Base-by-base conservation (phyloP, 1,139 yeast species). In the Scheffersomyces segobiensis region DNA sequence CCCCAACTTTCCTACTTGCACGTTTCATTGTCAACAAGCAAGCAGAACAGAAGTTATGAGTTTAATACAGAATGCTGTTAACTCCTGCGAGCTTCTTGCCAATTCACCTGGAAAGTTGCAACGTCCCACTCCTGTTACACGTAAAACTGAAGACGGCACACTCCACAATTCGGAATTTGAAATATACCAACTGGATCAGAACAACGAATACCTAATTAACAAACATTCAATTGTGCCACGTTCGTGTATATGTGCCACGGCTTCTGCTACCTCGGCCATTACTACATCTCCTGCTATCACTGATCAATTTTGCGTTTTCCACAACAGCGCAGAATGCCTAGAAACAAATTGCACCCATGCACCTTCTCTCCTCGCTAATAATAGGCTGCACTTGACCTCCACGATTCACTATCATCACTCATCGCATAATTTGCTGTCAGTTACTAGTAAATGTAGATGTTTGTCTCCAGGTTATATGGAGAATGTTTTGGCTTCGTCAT, bases 191-290 rank as follows among this genome's bases (percentile, higher is more conserved):
- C 26, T 17, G 21, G 26, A 10, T 14, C 26, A 12, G 12, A 19
- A 21, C 21, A 48, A 21, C 17, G 18, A 48, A 48, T 60, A 61
- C 26, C 49, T 63, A 8, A 56, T 63, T 32, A 59, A 58, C 53
- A 59, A 58, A 39, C 62, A 58, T 54, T 62, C 65, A 5, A 57
- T 64, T 50, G 63, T 63, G 47, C 65, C 67, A 17, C 58, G 67
- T 47, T 62, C 65, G 58, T 64, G 65, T 53, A 62, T 64, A 24
- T 54, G 65, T 2, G 63, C 67, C n/a, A 55, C 63, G 1, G 59
- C 60, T n/a, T 59, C 61, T 52, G 32, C 57, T 53, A 26, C 42
- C 8, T 50, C 57, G 26, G 42, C 49, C 46, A 24, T 32, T 18
- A 51, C 32, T 5, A 39, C 42, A 14, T 19, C 46, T 10, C 19